phyloP scores from a whole-genome alignment of 257 asterid species.

The Solanum stenotomum region DNA sequence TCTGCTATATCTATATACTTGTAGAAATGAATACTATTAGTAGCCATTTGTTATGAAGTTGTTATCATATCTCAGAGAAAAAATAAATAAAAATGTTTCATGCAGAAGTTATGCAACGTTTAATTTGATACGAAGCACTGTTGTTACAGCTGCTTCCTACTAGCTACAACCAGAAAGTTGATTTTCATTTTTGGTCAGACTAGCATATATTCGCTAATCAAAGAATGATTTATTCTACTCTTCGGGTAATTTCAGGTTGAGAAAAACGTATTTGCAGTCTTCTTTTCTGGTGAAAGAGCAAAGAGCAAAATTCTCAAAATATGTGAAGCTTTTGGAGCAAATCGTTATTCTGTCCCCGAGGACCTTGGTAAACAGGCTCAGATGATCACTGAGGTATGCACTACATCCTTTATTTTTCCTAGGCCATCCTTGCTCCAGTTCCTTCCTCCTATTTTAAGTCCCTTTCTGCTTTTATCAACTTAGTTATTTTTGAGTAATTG shows the following conservation, averaged over 20 bases:
- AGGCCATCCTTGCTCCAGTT: background rate
- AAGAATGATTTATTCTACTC: background rate
- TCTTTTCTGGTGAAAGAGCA: constrained; percentile 97
- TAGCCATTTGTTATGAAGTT: background rate
- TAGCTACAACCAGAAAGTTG: background rate
- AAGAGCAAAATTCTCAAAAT: constrained; percentile 83
- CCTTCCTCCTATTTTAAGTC: background rate
- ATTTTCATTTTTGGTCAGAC: background rate
- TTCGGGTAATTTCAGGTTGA: constrained; percentile 53
- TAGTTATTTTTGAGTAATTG: background rate
- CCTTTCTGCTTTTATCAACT: background rate
- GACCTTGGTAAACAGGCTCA: constrained; percentile 75
- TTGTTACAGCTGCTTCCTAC: background rate
- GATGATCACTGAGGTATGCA: constrained; percentile 61
- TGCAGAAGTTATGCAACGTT: background rate
- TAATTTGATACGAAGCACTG: background rate
- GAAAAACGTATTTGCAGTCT: constrained; percentile 76
- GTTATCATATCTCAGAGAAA: background rate
- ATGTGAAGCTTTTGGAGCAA: constrained; percentile 99
- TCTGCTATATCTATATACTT: background rate
- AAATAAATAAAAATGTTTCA: background rate
- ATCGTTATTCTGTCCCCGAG: constrained; percentile 75
- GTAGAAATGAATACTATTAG: background rate
- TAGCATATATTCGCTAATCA: background rate
- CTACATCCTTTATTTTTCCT: background rate